Conservation (phyloP, 2,329 filamentous ascomycete genomes). For the Rachicladosporium sp. region DNA sequence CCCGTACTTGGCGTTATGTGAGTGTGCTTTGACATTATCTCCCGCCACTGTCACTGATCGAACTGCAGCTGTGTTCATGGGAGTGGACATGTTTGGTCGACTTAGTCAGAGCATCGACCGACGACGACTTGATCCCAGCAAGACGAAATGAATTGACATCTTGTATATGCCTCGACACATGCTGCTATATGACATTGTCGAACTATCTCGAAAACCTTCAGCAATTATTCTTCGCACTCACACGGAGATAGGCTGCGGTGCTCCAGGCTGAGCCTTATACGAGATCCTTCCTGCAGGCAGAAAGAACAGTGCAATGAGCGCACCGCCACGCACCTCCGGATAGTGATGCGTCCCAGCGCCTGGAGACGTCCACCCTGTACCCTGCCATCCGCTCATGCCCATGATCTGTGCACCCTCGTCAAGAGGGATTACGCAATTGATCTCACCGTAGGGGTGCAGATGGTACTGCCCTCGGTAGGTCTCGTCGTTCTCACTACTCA, state of each 20-base stretch:
- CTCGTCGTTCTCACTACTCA: slow-evolving; percentile 29
- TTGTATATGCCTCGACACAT: too few relatives aligned
- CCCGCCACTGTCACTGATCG: not conserved
- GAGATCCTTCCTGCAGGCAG: slow-evolving; percentile 43
- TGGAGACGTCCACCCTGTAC: slow-evolving; percentile 43
- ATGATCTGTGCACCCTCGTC: slow-evolving; percentile 39
- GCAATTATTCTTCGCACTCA: too few relatives aligned
- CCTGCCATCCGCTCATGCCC: slow-evolving; percentile 42
- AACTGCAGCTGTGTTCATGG: slow-evolving; percentile 28
- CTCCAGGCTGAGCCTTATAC: slow-evolving; percentile 34
- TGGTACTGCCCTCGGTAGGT: slow-evolving; percentile 39
- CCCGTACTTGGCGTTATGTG: slow-evolving; percentile 45
- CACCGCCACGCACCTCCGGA: slow-evolving; percentile 39
- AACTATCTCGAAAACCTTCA: too few relatives aligned
- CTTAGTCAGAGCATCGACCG: not conserved
- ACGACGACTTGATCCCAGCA: too few relatives aligned
- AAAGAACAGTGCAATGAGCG: slow-evolving; percentile 43
- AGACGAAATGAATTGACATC: too few relatives aligned
- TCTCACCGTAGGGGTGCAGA: slow-evolving; percentile 21
- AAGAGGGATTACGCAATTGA: slow-evolving; percentile 27
- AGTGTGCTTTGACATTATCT: slow-evolving; percentile 17
- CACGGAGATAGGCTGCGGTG: slow-evolving; percentile 26
- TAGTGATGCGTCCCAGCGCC: slow-evolving; percentile 47
- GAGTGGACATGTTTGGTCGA: slow-evolving; percentile 26
- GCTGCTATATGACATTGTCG: too few relatives aligned